A percentile compares a stretch with the other conserved stretches of the same genome.
These are phyloP conservation scores for Truncatella angustata DNA, from an alignment of 2,329 filamentous ascomycete species.

Conservation along the genomic window DNA sequence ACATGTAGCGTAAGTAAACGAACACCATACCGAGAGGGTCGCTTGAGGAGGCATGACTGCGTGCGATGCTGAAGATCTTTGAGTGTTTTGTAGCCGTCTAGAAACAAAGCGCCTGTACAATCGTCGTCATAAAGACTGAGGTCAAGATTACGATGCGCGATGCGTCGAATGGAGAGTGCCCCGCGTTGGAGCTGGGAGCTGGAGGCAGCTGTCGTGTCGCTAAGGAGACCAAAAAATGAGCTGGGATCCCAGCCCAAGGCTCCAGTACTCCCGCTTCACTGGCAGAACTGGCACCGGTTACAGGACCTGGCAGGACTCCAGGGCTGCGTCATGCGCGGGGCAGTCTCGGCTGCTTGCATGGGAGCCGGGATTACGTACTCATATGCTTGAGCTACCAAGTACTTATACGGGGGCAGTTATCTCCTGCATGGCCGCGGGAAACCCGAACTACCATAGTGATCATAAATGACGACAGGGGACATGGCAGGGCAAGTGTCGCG, in stretches of 20 bases:
- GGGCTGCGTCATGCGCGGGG: conserved; percentile 3
- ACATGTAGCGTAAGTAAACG: background rate
- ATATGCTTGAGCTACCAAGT: background rate
- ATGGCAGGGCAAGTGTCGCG: no score
- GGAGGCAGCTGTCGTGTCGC: background rate
- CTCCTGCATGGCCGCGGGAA: no score
- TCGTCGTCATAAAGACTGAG: background rate
- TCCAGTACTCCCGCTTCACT: no score
- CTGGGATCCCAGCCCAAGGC: background rate
- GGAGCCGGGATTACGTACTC: background rate
- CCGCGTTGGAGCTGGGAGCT: conserved; percentile 2
- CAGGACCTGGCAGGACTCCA: background rate
- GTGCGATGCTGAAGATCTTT: no score
- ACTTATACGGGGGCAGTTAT: no score
- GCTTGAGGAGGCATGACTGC: conserved; percentile 40
- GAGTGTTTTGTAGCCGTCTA: no score
- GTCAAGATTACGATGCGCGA: background rate
- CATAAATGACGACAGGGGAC: no score
- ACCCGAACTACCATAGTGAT: no score
- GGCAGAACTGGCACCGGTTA: background rate
- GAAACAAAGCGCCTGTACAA: no score
- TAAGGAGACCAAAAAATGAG: background rate
- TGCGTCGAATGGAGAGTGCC: background rate
- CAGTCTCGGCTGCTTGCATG: background rate
- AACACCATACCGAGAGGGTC: conserved; percentile 30